These are phyloP conservation scores for Scheffersomyces illinoinensis DNA, from an alignment of 1,139 yeast species.

Conservation along the genomic window DNA sequence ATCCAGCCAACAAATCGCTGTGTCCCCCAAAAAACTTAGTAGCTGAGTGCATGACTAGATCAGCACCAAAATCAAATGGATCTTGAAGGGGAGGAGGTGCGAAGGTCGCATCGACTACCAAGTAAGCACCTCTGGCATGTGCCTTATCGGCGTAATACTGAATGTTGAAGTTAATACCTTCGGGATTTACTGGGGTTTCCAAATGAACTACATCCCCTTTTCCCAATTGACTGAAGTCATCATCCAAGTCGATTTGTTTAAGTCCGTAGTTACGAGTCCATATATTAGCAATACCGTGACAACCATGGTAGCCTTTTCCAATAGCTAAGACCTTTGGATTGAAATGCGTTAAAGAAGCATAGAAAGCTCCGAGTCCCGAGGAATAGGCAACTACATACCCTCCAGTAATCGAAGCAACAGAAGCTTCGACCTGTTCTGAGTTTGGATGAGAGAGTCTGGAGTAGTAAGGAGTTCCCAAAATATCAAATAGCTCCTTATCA, in stretches of 20 bases:
- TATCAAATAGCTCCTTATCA: conserved; percentile 23
- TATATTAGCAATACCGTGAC: conserved; percentile 66
- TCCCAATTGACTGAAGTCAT: conserved; percentile 47
- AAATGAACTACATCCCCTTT: conserved; percentile 78
- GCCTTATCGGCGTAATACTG: conserved; percentile 63
- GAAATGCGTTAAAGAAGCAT: conserved; percentile 67
- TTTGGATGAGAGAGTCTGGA: conserved; percentile 78
- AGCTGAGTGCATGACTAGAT: conserved; percentile 83
- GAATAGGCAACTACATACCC: conserved; percentile 62
- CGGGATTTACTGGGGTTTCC: conserved; percentile 89
- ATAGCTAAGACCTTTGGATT: conserved; percentile 77
- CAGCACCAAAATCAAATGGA: conserved; percentile 81
- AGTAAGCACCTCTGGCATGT: conserved; percentile 65
- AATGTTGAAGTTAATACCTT: conserved; percentile 69
- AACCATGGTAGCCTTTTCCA: conserved; percentile 86
- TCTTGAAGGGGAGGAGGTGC: conserved; percentile 91
- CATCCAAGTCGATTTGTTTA: conserved; percentile 51
- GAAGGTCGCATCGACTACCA: conserved; percentile 82
- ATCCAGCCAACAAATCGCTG: conserved; percentile 86
- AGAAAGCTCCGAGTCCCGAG: conserved; percentile 81
- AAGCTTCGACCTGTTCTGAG: conserved; percentile 63
- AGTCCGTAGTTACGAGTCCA: conserved; percentile 62
- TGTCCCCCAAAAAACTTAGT: conserved; percentile 94
- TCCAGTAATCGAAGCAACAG: conserved; percentile 58
- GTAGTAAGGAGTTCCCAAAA: conserved; percentile 43